These are phyloP conservation scores for Pyrus pyrifolia DNA, from an alignment of 306 rosid species.

Conservation along the genomic window DNA sequence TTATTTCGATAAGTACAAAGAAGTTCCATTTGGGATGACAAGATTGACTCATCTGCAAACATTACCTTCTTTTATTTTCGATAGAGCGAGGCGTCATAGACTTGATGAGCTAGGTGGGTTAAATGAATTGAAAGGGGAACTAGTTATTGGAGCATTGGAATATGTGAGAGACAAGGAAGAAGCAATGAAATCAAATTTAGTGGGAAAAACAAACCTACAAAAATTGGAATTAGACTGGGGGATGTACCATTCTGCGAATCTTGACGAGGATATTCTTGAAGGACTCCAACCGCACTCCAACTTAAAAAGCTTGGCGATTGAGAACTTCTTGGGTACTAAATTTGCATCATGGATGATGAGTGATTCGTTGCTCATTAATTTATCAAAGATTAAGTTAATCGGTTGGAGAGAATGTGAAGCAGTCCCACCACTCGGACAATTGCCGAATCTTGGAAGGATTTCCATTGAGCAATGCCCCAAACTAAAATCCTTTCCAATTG, in stretches of 20 bases:
- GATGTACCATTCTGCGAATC: no score
- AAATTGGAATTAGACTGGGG: not conserved
- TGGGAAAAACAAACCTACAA: not conserved
- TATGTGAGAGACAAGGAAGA: not conserved
- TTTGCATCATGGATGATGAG: not conserved
- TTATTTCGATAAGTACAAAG: accelerated
- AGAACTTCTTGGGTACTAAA: not conserved
- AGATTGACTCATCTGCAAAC: no score
- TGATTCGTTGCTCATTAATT: no score
- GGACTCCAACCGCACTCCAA: not conserved
- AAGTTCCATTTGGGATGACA: no score
- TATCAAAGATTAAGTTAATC: not conserved
- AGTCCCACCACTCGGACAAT: not conserved
- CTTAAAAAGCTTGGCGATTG: not conserved
- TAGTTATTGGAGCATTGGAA: not conserved
- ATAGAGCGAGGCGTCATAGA: not conserved
- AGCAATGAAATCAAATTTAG: not conserved
- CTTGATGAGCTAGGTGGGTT: not conserved
- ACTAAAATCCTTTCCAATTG: no score
- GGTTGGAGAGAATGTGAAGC: not conserved
- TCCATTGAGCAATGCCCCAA: no score
- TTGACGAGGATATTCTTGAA: not conserved
- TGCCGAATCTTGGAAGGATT: not conserved
- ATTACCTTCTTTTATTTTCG: not conserved
- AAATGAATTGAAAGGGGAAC: not conserved